phyloP scores from a whole-genome alignment of 176 grass and related monocot genomes.

The Triticum turgidum region DNA sequence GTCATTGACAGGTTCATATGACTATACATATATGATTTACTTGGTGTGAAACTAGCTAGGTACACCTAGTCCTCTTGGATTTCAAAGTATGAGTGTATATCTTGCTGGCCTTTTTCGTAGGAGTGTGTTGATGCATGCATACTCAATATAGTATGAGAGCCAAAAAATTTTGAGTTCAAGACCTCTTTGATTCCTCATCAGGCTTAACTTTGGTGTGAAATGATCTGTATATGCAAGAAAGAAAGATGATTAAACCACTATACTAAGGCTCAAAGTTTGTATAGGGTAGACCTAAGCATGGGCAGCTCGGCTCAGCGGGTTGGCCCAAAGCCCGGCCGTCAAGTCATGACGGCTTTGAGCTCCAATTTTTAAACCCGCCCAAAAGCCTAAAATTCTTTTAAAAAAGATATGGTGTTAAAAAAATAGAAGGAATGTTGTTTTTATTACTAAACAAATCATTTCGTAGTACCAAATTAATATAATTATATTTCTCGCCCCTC shows the following conservation, averaged over 20 bases:
- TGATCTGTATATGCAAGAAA: not conserved
- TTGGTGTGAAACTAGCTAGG: not conserved
- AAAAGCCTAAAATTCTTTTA: too few relatives aligned
- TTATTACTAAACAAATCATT: too few relatives aligned
- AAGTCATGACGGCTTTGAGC: too few relatives aligned
- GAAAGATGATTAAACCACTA: not conserved
- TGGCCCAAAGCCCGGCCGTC: not conserved
- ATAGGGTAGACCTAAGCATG: too few relatives aligned
- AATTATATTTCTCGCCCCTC: too few relatives aligned
- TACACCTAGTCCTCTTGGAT: not conserved
- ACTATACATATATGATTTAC: not conserved
- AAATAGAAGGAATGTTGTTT: too few relatives aligned
- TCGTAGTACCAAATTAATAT: too few relatives aligned
- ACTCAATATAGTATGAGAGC: not conserved
- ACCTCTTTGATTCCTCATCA: not conserved
- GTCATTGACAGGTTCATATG: constrained; percentile 19
- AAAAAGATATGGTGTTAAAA: too few relatives aligned
- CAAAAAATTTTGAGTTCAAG: not conserved
- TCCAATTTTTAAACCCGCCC: too few relatives aligned
- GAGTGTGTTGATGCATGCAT: not conserved
- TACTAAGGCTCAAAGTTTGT: not conserved
- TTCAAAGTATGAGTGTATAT: not conserved
- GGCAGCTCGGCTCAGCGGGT: not conserved
- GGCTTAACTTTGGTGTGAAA: not conserved
- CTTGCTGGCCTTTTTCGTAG: not conserved